These are phyloP conservation scores for Aspergillaceae sp. DNA, from an alignment of 2,329 filamentous ascomycete species.

Conservation along the genomic window DNA sequence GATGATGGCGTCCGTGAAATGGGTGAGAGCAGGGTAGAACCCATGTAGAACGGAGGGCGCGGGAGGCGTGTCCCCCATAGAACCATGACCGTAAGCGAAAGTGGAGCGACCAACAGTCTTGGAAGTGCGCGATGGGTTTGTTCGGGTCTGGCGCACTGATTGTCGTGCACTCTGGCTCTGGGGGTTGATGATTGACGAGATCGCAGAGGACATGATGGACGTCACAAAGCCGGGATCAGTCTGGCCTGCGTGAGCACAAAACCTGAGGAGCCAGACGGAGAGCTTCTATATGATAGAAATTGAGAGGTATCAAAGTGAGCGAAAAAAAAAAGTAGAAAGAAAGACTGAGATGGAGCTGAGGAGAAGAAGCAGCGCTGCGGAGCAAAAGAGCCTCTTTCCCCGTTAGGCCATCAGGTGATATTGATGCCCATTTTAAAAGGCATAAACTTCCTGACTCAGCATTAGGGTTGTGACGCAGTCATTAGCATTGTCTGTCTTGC, in stretches of 20 bases:
- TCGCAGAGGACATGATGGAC: slow-evolving; percentile 19
- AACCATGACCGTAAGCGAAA: slow-evolving; percentile 30
- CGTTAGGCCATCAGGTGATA: neutral
- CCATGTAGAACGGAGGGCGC: slow-evolving; percentile 32
- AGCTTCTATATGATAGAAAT: neutral
- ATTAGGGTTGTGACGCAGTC: too few relatives aligned
- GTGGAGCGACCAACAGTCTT: slow-evolving; percentile 35
- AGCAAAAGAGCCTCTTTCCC: neutral
- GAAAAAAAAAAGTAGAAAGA: too few relatives aligned
- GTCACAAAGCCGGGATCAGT: slow-evolving; percentile 4
- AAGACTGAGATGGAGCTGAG: neutral
- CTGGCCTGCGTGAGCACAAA: neutral
- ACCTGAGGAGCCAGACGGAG: too few relatives aligned
- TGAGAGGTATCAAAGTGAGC: neutral
- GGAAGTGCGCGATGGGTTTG: slow-evolving; percentile 42
- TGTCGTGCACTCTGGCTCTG: slow-evolving; percentile 26
- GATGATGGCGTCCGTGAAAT: slow-evolving; percentile 85
- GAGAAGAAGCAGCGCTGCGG: neutral
- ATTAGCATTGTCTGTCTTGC: too few relatives aligned
- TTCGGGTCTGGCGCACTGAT: slow-evolving; percentile 40
- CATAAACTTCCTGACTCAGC: neutral
- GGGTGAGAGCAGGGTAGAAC: slow-evolving; percentile 59
- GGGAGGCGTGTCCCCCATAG: slow-evolving; percentile 18
- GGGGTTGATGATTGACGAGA: slow-evolving; percentile 18
- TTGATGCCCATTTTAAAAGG: neutral